Base-by-base conservation (phyloP, 805 yeast genomes). In the Saturnispora galanensis region DNA sequence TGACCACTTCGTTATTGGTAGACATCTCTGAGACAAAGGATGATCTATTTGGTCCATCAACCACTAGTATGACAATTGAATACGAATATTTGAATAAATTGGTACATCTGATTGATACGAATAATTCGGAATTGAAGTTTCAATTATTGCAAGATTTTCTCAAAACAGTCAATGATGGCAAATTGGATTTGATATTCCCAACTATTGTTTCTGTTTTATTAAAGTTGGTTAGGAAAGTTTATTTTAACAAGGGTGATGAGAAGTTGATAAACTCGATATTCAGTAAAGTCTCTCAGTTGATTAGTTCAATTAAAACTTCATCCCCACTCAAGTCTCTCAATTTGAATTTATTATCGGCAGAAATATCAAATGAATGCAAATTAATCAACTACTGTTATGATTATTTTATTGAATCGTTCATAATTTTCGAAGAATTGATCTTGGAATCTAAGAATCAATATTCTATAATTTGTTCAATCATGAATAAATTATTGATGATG, bases 341-440 rank as follows among this genome's bases (percentile, higher is more conserved):
- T 55, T 56, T 80, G 35, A 75, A 83, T 57, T 66, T 86, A 44
- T 70, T 77, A 41, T 73, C 81, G 33, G 96, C 95, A 0, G 65
- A 76, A 12, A 62, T 85, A 3, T 90, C 97, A 0, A 96, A 93
- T 59, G 90, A 84, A 60, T 67, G 82, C 26, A 67, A 71, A 13
- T 67, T 79, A 33, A 81, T 79, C 47, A 87, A 83, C 48, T 78
- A 87, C 29, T 70, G 90, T 12, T 85, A 85, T 63, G 98, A 93
- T 64, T 79, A 87, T 56, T 86, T 82, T 61, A 89, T 85, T 32
- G 94, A 88, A 60, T 82, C 95, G 3, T 85, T 89, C 58, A 74
- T 89, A 1, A 73, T 87, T 0, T 89, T 86, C 59, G 97, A 90
- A 60, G 81, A 77, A 47, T 64, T 64, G 41, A 57, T 76, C 39